phyloP scores from a whole-genome alignment of 2,329 filamentous ascomycete species.

The Cladosporium sp. region DNA sequence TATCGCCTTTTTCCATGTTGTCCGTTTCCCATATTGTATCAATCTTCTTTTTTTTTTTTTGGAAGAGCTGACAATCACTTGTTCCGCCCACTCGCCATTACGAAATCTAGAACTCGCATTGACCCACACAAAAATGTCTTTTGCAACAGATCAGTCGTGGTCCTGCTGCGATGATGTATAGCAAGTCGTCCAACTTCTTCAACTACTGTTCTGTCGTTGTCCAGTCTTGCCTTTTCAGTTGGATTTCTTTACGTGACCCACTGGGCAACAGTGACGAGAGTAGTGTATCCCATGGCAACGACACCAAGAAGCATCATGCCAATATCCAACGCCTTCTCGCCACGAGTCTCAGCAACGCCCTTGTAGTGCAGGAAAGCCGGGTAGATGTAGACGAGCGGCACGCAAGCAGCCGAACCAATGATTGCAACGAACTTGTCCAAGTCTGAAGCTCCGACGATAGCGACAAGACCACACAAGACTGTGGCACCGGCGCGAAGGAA shows the following conservation, averaged over 20 bases:
- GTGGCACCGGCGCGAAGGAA: constrained; percentile 61
- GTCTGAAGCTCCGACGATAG: constrained; percentile 66
- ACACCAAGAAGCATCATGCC: constrained; percentile 64
- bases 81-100: background rate
- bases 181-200: background rate
- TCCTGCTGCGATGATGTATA: background rate
- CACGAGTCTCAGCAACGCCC: constrained; percentile 61
- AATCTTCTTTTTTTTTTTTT: background rate
- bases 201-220: background rate
- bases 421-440: constrained; percentile 74
- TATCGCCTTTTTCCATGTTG: background rate
- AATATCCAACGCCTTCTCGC: constrained; percentile 62
- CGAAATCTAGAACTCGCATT: background rate
- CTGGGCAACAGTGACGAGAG: constrained; percentile 54
- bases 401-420: constrained; percentile 72
- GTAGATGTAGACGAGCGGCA: constrained; percentile 77
- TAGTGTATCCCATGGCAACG: constrained; percentile 72
- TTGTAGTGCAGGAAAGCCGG: constrained; percentile 71
- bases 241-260: constrained; percentile 26
- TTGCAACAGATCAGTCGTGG: background rate
- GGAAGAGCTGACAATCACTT: background rate
- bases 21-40: background rate
- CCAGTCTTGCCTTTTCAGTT: background rate
- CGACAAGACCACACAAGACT: constrained; percentile 60
- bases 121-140: background rate